phyloP scores from a whole-genome alignment of 345 rosid species.

The Gossypium stocksii region DNA sequence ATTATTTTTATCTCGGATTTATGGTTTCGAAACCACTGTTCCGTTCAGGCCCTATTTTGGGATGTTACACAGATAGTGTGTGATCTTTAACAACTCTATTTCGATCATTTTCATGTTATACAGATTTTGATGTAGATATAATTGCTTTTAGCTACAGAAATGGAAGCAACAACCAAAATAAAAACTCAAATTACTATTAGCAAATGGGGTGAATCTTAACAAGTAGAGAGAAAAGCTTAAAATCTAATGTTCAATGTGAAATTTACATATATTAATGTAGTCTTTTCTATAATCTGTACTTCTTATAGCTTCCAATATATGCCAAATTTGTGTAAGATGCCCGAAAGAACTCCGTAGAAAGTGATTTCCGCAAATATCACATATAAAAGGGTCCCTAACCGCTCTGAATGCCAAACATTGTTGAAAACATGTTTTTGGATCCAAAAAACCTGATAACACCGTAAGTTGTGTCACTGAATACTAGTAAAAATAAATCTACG shows the following conservation, averaged over 20 bases:
- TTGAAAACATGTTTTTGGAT: conserved; percentile 51
- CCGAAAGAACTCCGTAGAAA: conserved; percentile 53
- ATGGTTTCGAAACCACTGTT: no score
- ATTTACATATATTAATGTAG: no score
- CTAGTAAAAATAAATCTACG: no score
- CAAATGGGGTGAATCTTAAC: neutral
- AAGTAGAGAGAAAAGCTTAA: neutral
- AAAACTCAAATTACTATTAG: neutral
- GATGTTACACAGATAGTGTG: no score
- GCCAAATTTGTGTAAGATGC: conserved; percentile 49
- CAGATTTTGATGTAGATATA: no score
- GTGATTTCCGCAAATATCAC: conserved; percentile 53
- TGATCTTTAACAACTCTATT: no score
- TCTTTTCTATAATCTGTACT: neutral
- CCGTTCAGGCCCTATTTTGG: no score
- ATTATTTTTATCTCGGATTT: no score
- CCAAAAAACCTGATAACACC: conserved; percentile 42
- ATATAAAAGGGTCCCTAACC: conserved; percentile 47
- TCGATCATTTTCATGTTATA: no score
- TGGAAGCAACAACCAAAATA: neutral
- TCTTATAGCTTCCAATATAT: conserved; percentile 60
- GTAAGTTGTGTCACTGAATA: no score
- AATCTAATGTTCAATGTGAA: neutral
- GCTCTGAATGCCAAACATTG: conserved; percentile 52
- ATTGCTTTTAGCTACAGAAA: no score